Evolutionary conservation across 106 monocot genomes (phyloP).

Genomic region (Dendrobium officinale): DNA sequence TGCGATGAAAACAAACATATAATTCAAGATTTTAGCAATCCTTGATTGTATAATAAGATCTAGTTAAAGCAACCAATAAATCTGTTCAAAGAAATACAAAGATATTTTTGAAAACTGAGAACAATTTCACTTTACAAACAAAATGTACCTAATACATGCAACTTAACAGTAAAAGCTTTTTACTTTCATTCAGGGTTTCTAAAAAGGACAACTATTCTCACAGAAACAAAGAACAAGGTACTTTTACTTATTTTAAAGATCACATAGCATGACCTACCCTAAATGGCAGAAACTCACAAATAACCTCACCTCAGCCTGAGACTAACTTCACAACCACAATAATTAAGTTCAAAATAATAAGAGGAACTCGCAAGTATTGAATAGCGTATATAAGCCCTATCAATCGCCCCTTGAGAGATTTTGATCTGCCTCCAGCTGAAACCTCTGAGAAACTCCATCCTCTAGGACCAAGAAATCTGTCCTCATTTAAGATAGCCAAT

Average conservation of each 20-base stretch:
- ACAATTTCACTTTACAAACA: background rate
- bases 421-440: conserved; percentile 9
- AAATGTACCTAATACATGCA: background rate
- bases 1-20: background rate
- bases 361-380: conserved; percentile 30
- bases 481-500: conserved; percentile 21
- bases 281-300: background rate
- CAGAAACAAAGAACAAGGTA: background rate
- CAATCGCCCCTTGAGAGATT: conserved; percentile 27
- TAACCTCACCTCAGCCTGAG: conserved; percentile 16
- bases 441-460: conserved; percentile 31
- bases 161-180: background rate
- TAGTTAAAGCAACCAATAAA: background rate
- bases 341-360: conserved; percentile 21
- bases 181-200: background rate
- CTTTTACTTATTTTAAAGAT: background rate
- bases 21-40: background rate
- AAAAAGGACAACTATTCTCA: background rate
- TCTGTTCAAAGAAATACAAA: background rate
- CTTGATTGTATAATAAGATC: background rate
- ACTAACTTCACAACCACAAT: conserved; percentile 19
- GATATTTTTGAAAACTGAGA: background rate
- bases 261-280: background rate
- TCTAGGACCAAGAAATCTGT: conserved; percentile 18
- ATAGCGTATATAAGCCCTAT: conserved; percentile 25